Evolutionary conservation across 768 basidiomycete species (phyloP).

Genomic region (Ephemerocybe angulata): DNA sequence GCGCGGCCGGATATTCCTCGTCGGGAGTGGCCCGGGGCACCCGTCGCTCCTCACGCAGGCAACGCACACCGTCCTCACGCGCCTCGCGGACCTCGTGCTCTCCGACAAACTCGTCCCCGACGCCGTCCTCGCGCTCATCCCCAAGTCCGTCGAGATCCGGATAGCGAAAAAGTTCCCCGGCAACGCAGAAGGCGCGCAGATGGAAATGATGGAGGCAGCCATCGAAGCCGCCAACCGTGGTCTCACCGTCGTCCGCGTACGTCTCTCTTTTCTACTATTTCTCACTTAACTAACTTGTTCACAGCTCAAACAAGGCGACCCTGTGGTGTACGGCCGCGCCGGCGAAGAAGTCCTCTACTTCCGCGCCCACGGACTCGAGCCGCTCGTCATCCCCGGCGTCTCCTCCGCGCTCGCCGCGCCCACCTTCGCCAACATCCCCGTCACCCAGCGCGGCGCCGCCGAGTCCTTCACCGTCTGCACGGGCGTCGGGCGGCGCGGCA

Average conservation of each 20-base stretch:
- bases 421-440: slow-evolving; percentile 84
- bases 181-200: slow-evolving; percentile 92
- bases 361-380: slow-evolving; percentile 79
- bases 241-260: slow-evolving; percentile 79
- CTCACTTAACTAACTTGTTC: neutral
- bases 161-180: slow-evolving; percentile 98
- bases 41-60: slow-evolving; percentile 89
- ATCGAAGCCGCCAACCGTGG: slow-evolving; percentile 78
- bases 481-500: slow-evolving; percentile 86
- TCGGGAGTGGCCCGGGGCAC: slow-evolving; percentile 95
- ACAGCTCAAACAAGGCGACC: slow-evolving; percentile 98
- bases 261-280: no score
- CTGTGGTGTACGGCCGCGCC: slow-evolving; percentile 88
- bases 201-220: slow-evolving; percentile 91
- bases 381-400: slow-evolving; percentile 85
- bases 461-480: slow-evolving; percentile 90
- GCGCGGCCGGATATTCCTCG: slow-evolving; percentile 77
- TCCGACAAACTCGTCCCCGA: slow-evolving; percentile 96
- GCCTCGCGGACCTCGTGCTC: slow-evolving; percentile 80
- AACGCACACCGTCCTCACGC: slow-evolving; percentile 75
- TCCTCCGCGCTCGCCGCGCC: slow-evolving; percentile 89
- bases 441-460: slow-evolving; percentile 93
- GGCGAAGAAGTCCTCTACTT: slow-evolving; percentile 96
- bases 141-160: slow-evolving; percentile 62
- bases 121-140: slow-evolving; percentile 82